Conservation (phyloP, 2,329 filamentous ascomycete species). For the Colletotrichum spaethianum region DNA sequence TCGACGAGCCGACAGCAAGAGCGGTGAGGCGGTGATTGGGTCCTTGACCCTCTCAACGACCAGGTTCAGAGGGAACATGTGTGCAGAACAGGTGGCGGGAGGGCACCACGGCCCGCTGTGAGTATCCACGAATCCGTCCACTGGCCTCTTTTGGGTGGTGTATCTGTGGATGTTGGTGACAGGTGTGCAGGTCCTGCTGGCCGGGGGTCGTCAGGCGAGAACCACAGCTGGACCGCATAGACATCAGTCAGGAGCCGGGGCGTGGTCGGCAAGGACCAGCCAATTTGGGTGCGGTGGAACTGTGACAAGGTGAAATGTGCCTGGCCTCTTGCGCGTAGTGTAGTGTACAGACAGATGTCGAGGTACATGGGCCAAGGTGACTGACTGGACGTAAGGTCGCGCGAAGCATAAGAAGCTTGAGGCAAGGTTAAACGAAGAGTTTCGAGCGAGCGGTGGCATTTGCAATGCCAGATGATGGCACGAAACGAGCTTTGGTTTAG, state of each 20-base stretch:
- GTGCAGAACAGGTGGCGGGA: constrained; percentile 28
- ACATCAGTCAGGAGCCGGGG: constrained; percentile 14
- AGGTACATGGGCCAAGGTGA: neutral
- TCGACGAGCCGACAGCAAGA: constrained; percentile 9
- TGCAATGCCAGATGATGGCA: neutral
- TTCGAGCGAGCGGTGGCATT: neutral
- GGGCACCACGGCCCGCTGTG: constrained; percentile 27
- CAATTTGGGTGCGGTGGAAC: neutral
- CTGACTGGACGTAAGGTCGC: neutral
- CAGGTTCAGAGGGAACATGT: constrained; percentile 7
- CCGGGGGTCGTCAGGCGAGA: constrained; percentile 27
- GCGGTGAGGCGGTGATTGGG: constrained; percentile 33
- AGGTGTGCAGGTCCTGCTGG: constrained; percentile 28
- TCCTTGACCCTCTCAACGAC: constrained; percentile 4
- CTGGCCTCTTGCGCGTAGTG: constrained; percentile 1
- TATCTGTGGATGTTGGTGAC: constrained; percentile 9
- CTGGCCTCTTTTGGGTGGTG: constrained; percentile 22
- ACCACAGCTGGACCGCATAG: constrained; percentile 19
- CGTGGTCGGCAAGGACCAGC: constrained; percentile 6
- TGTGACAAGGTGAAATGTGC: constrained; percentile 19
- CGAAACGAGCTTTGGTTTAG: constrained; percentile 12
- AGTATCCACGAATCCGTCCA: constrained; percentile 20
- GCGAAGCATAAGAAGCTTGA: constrained; percentile 1
- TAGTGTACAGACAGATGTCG: neutral
- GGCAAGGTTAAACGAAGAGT: neutral